Evolutionary conservation across 805 yeast species (phyloP), one percentile per base, ranked within the genome.

Genomic region (Pichia deserticola): DNA sequence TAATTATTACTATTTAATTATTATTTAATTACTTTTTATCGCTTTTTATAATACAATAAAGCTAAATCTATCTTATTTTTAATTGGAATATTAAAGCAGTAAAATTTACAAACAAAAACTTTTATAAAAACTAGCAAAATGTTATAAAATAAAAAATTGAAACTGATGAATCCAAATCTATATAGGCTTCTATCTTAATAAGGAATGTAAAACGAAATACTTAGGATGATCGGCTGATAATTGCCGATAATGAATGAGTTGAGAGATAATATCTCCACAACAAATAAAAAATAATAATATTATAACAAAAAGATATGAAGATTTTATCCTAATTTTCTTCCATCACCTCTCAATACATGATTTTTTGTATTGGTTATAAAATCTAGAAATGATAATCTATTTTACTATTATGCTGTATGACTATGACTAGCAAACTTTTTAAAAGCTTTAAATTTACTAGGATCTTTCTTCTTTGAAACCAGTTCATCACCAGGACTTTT

Each of bases 401-500:
- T 9, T 34, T 34, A 9, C n/a, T 34, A 34, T 36, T 38, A 47
- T 11, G 50, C 50, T 13, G 45, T 33, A 11, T 32, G 36, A 41
- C 34, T 25, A 25, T 34, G 36, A 7, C 15, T 10, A 4, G 35
- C 27, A 36, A 40, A 15, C 33, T 45, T 50, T 33, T 39, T 38
- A 6, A 44, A 44, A n/a, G 44, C 39, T 34, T 39, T 42, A 13
- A 50, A 37, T 12, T 34, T 45, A 7, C 37, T 12, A 2, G 15
- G 28, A 5, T 34, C 36, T 45, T 42, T 44, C 40, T 34, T 40
- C 27, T 29, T 48, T 10, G 27, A 6, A 12, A 41, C 36, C n/a
- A 25, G 8, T n/a, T 32, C 48, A n/a, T 27, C 34, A 13, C 48
- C 50, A 7, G 57, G 58, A n/a, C 51, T 35, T 40, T 40, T 47